These are phyloP conservation scores for Xylaria grammica DNA, from an alignment of 495 filamentous ascomycete species.

Conservation along the genomic window DNA sequence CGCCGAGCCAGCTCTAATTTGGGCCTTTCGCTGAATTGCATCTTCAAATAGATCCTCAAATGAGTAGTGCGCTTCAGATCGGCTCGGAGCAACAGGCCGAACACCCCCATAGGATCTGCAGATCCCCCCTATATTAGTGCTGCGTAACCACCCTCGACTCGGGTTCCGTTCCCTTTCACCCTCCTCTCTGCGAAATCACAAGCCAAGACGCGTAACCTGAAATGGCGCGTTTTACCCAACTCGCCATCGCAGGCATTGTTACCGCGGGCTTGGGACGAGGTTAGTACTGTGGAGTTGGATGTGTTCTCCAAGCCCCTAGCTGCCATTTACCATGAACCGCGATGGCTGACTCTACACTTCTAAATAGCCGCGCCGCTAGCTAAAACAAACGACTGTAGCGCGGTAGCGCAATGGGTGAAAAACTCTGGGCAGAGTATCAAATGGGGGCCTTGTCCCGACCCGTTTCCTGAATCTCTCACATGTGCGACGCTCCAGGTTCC, in stretches of 20 bases:
- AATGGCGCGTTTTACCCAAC: conserved; percentile 10
- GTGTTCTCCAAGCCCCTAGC: no score
- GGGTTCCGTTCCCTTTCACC: background rate
- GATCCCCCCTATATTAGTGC: conserved; percentile 8
- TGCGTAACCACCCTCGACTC: background rate
- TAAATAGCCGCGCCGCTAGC: conserved; percentile 5
- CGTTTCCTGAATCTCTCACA: conserved; percentile 23
- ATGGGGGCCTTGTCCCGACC: conserved; percentile 35
- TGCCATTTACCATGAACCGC: background rate
- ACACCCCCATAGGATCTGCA: background rate
- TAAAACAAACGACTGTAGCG: background rate
- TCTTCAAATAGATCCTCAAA: no score
- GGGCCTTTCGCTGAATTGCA: no score
- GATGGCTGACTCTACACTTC: background rate
- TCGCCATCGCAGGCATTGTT: conserved; percentile 4
- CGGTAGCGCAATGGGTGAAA: conserved; percentile 13
- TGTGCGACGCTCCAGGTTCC: conserved; percentile 34
- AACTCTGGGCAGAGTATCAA: conserved; percentile 22
- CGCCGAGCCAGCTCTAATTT: no score
- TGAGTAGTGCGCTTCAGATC: no score
- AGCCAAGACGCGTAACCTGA: background rate
- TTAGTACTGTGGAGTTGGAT: background rate
- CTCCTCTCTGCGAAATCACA: background rate
- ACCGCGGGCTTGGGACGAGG: conserved; percentile 5
- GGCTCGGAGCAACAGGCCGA: background rate